Evolutionary conservation across 768 basidiomycete genomes (phyloP), one percentile per base, ranked within the genome.

Genomic region (Leccinum disarticulatum): DNA sequence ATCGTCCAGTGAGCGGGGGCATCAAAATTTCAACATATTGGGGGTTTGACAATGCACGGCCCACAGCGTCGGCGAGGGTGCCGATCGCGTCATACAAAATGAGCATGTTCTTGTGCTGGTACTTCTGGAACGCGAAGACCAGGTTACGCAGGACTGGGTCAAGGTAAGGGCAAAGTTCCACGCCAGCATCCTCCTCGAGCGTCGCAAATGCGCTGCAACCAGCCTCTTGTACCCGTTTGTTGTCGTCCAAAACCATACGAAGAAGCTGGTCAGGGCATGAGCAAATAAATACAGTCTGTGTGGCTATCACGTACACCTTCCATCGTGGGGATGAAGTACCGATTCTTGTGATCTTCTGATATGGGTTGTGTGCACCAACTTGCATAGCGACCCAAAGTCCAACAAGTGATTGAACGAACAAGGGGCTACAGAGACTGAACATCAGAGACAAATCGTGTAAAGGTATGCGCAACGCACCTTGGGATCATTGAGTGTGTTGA

Each of bases 81-180:
- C 97, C 97, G 50, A 99, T 90, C n/a, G 97, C 97, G 68, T 99
- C 97, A 70, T 98, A 98, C 33, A 99, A 78, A 61, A 98, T 99
- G 65, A 99, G 83, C 84, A 98, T 88, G 73, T 99, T 99, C 83
- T 98, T 98, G 76, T 97, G 95, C 71, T 99, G 97, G 75, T 99
- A 99, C 77, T 97, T 98, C 58, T 91, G 86, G 75, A 98, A 99
- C 1, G 97, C 97, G 63, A 93, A 87, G 38, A 98, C 95, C 55
- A 99, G 81, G 74, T 98, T 98, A 56, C 91, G 87, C 59, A 99
- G 79, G 55, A 99, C 92, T 4, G 95, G 95, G 67, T 96, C 95
- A 15, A 98, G 87, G 77, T 90, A 98, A 2, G 97, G 97, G 11
- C 87, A 89, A 54, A 99, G 85, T 65, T 91, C 90, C 3, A 82